phyloP scores from a whole-genome alignment of 768 basidiomycete species.

The Tricholoma hemisulphureum region DNA sequence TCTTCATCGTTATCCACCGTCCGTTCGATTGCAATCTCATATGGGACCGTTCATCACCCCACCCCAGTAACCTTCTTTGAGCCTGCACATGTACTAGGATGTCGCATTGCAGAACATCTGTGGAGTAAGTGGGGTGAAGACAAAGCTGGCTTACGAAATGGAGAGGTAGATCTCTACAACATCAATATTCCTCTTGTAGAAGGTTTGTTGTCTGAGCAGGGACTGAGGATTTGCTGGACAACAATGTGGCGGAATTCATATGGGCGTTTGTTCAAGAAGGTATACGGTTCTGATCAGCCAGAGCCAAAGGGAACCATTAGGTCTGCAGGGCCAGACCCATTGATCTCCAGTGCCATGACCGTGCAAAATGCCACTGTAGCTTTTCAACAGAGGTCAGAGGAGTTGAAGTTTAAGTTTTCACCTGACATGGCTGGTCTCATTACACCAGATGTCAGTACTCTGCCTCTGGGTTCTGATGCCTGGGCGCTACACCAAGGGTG shows the following conservation, averaged over 20 bases:
- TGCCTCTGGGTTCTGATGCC: slow-evolving; percentile 80
- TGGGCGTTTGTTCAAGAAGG: slow-evolving; percentile 69
- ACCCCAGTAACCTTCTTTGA: slow-evolving; percentile 57
- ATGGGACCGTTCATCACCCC: slow-evolving; percentile 74
- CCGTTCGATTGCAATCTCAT: slow-evolving; percentile 85
- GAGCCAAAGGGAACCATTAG: slow-evolving; percentile 25
- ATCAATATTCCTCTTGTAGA: slow-evolving; percentile 86
- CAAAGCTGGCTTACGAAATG: slow-evolving; percentile 49
- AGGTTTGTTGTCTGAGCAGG: slow-evolving; percentile 54
- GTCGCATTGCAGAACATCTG: slow-evolving; percentile 66
- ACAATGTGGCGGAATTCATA: slow-evolving; percentile 84
- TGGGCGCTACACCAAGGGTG: slow-evolving; percentile 74
- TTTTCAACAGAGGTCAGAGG: slow-evolving; percentile 20
- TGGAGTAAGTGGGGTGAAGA: slow-evolving; percentile 88
- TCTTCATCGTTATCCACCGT: slow-evolving; percentile 68
- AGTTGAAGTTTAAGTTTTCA: slow-evolving; percentile 71
- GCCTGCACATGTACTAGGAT: slow-evolving; percentile 71
- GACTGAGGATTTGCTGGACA: slow-evolving; percentile 76
- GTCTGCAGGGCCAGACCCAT: slow-evolving; percentile 45
- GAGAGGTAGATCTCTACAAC: slow-evolving; percentile 79
- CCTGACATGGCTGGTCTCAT: slow-evolving; percentile 69
- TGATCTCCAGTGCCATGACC: slow-evolving; percentile 10
- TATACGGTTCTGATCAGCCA: slow-evolving; percentile 22
- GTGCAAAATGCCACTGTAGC: not conserved
- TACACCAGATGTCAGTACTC: slow-evolving; percentile 48